Conservation (phyloP, 164 flowering plant species). For the Vitis cinerea region DNA sequence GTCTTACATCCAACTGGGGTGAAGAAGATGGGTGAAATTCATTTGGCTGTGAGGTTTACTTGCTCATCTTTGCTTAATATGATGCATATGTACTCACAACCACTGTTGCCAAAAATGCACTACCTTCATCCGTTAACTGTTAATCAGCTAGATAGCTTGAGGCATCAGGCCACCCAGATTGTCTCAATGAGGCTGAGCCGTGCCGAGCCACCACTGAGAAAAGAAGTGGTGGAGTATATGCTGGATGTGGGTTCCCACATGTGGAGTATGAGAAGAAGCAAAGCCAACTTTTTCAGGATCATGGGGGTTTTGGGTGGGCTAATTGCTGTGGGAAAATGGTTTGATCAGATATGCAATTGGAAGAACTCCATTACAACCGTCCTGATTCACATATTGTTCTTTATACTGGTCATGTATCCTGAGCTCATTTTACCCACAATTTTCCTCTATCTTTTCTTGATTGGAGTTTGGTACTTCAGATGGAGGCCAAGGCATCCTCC, state of each 20-base stretch:
- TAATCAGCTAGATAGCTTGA: slow-evolving; percentile 42
- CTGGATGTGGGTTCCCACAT: slow-evolving; percentile 50
- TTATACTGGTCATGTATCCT: slow-evolving; percentile 45
- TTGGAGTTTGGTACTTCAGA: slow-evolving; percentile 47
- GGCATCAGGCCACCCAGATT: slow-evolving; percentile 48
- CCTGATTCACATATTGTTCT: slow-evolving; percentile 38
- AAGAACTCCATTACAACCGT: slow-evolving; percentile 47
- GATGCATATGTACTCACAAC: slow-evolving; percentile 51
- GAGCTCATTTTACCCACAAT: slow-evolving; percentile 45
- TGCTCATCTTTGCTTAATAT: slow-evolving; percentile 44
- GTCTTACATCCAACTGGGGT: slow-evolving; percentile 43
- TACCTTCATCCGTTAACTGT: slow-evolving; percentile 42
- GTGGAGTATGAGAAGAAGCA: slow-evolving; percentile 56
- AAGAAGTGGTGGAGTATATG: slow-evolving; percentile 46
- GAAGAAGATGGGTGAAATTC: slow-evolving; percentile 53
- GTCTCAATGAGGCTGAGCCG: slow-evolving; percentile 46
- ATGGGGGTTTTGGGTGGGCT: slow-evolving; percentile 40
- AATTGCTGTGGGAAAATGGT: slow-evolving; percentile 44
- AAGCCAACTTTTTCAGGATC: slow-evolving; percentile 46
- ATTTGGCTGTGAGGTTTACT: slow-evolving; percentile 46
- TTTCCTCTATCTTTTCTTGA: slow-evolving; percentile 45
- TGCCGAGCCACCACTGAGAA: slow-evolving; percentile 48
- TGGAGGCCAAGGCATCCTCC: slow-evolving; percentile 52
- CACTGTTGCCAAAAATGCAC: slow-evolving; percentile 47
- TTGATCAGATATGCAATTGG: slow-evolving; percentile 47